phyloP scores from a whole-genome alignment of 495 filamentous ascomycete species.

The Chaetomium cochliodes region DNA sequence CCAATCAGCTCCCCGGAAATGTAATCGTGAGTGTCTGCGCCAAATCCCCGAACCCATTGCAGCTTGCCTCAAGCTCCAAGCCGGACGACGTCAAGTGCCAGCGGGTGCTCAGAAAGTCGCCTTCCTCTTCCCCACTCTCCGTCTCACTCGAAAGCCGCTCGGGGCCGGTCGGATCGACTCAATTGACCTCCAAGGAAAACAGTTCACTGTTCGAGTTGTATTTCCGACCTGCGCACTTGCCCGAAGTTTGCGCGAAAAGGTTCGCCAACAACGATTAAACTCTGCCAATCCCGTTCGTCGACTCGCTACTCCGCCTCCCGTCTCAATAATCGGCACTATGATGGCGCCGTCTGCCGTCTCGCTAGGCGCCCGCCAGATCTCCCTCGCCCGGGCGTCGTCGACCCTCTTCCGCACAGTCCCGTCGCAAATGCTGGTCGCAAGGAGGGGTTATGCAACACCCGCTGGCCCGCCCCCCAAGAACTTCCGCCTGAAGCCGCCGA shows the following conservation, averaged over 20 bases:
- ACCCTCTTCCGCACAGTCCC: conserved; percentile 32
- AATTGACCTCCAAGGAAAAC: not conserved
- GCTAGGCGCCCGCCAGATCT: conserved; percentile 42
- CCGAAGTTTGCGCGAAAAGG: conserved; percentile 11
- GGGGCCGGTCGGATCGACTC: not conserved
- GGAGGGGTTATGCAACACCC: conserved; percentile 69
- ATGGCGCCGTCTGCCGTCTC: conserved; percentile 35
- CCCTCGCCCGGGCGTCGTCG: conserved; percentile 25
- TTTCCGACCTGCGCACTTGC: not conserved
- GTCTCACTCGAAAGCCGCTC: not conserved
- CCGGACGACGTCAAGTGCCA: conserved; percentile 32
- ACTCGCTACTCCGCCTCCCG: not conserved
- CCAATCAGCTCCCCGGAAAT: conserved; percentile 35
- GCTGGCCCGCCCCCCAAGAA: conserved; percentile 70
- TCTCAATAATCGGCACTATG: conserved; percentile 10
- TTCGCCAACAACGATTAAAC: not conserved
- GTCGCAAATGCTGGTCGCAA: conserved; percentile 26
- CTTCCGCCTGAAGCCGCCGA: conserved; percentile 68
- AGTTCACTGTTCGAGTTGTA: not conserved
- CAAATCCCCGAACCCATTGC: conserved; percentile 25
- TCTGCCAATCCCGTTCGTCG: not conserved
- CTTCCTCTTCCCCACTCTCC: conserved; percentile 28
- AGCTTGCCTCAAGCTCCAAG: conserved; percentile 22
- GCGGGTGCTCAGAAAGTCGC: conserved; percentile 30
- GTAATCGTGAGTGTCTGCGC: conserved; percentile 35